Percentiles rank a stretch among this genome's conserved stretches.
phyloP scores from a whole-genome alignment of 768 basidiomycete genomes.

The Chalciporus pseudorubinellus region DNA sequence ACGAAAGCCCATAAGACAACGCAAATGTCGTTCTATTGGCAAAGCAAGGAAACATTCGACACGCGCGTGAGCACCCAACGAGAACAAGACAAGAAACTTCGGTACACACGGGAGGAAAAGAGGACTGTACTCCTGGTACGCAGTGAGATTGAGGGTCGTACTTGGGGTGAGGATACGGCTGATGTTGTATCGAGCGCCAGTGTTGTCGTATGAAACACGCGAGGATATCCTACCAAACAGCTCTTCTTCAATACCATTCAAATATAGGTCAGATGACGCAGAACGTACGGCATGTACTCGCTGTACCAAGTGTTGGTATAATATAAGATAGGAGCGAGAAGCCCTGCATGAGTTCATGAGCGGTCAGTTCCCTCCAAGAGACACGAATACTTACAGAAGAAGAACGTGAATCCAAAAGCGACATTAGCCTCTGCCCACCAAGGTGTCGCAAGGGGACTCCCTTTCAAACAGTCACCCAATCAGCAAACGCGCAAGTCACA shows the following conservation, averaged over 20 bases:
- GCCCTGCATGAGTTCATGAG: slow-evolving; percentile 42
- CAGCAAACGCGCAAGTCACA: neutral
- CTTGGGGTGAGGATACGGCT: slow-evolving; percentile 51
- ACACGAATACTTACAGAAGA: slow-evolving; percentile 54
- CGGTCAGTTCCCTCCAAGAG: slow-evolving; percentile 50
- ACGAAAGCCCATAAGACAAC: slow-evolving; percentile 77
- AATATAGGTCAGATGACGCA: neutral
- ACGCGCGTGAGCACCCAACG: neutral
- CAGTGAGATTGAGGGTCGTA: slow-evolving; percentile 52
- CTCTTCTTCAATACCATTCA: slow-evolving; percentile 3
- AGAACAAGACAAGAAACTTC: neutral
- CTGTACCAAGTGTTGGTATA: slow-evolving; percentile 66
- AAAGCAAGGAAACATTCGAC: neutral
- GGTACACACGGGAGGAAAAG: slow-evolving; percentile 49
- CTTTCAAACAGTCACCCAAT: slow-evolving; percentile 7
- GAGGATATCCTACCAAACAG: slow-evolving; percentile 50
- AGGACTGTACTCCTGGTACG: slow-evolving; percentile 57
- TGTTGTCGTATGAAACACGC: slow-evolving; percentile 65
- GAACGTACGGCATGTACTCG: slow-evolving; percentile 52
- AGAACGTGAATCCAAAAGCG: slow-evolving; percentile 56
- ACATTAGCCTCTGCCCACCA: slow-evolving; percentile 85
- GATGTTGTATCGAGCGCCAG: slow-evolving; percentile 56
- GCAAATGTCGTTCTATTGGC: slow-evolving; percentile 61
- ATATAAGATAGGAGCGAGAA: slow-evolving; percentile 62
- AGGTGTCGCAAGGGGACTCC: slow-evolving; percentile 65